phyloP scores from a whole-genome alignment of 2,329 filamentous ascomycete species.

The Emmonsiellopsis sp. region DNA sequence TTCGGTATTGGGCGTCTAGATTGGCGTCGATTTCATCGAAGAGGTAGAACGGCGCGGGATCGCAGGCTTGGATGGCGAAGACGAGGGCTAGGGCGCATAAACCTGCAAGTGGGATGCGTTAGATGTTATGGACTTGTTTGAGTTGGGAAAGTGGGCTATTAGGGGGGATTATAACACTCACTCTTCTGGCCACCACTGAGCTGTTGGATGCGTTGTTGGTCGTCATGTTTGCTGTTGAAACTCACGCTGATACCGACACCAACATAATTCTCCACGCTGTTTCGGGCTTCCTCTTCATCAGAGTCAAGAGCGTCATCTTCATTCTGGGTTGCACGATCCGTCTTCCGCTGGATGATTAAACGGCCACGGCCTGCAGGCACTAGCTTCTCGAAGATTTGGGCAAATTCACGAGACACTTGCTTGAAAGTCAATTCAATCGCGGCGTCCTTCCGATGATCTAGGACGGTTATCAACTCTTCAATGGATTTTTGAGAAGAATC shows the following conservation, averaged over 20 bases:
- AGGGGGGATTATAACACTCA: constrained; percentile 36
- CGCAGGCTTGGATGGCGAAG: constrained; percentile 96
- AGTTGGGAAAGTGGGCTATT: background rate
- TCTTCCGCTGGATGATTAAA: constrained; percentile 83
- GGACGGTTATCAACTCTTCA: constrained; percentile 79
- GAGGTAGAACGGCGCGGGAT: constrained; percentile 96
- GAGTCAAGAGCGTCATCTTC: constrained; percentile 58
- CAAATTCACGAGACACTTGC: constrained; percentile 89
- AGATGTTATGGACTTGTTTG: background rate
- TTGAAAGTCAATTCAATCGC: constrained; percentile 98
- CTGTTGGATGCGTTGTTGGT: constrained; percentile 96
- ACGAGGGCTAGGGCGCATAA: constrained; percentile 94
- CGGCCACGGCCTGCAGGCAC: constrained; percentile 88
- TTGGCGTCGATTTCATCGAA: constrained; percentile 99
- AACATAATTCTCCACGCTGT: constrained; percentile 81
- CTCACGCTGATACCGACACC: constrained; percentile 95
- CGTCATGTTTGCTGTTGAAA: constrained; percentile 97
- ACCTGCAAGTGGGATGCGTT: constrained; percentile 41
- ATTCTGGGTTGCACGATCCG: constrained; percentile 57
- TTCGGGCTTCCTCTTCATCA: constrained; percentile 50
- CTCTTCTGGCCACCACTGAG: constrained; percentile 96
- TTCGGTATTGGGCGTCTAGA: constrained; percentile 93
- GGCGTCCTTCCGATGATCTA: constrained; percentile 94
- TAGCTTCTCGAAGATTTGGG: constrained; percentile 85
- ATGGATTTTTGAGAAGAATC: constrained; percentile 81